These are phyloP conservation scores for Phytophthora podocarpi DNA, from an alignment of 352 stramenopile species.

Conservation along the genomic window DNA sequence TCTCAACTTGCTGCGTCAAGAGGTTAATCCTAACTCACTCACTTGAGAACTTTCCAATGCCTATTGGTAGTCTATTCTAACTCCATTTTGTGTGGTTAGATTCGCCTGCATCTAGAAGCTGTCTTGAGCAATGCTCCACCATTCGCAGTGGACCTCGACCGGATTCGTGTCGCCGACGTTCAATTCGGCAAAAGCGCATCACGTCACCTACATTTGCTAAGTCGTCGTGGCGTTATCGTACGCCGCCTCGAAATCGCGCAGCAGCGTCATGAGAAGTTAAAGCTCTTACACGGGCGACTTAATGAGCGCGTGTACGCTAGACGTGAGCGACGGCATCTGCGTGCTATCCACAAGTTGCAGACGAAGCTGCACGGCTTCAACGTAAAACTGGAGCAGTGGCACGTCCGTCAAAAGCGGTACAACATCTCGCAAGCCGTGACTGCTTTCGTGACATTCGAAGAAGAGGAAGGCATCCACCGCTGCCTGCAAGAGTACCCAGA, in stretches of 20 bases:
- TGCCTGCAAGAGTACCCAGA: conserved; percentile 82
- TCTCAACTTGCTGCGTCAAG: conserved; percentile 58
- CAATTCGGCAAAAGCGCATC: conserved; percentile 78
- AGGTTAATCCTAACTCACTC: conserved; percentile 37
- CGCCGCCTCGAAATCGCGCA: conserved; percentile 66
- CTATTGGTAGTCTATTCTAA: no score
- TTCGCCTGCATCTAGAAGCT: conserved; percentile 66
- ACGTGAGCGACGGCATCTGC: conserved; percentile 50
- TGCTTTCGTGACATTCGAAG: conserved; percentile 86
- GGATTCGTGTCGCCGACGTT: conserved; percentile 73
- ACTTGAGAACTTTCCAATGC: no score
- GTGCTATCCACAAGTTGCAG: conserved; percentile 51
- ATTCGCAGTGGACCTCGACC: conserved; percentile 65
- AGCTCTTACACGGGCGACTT: conserved; percentile 53
- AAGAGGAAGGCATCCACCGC: conserved; percentile 81
- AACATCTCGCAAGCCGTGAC: conserved; percentile 65
- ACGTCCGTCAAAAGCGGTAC: conserved; percentile 38
- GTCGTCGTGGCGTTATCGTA: conserved; percentile 63
- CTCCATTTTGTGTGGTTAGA: conserved; percentile 31
- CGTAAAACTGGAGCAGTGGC: conserved; percentile 48
- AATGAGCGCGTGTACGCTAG: conserved; percentile 43
- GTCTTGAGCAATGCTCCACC: conserved; percentile 54
- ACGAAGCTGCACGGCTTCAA: conserved; percentile 51
- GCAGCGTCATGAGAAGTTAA: conserved; percentile 73
- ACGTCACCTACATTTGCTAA: conserved; percentile 62